Percentiles rank a stretch among this genome's conserved stretches.
These are phyloP conservation scores for Neoarthrinium moseri DNA, from an alignment of 2,329 filamentous ascomycete genomes.

Conservation along the genomic window DNA sequence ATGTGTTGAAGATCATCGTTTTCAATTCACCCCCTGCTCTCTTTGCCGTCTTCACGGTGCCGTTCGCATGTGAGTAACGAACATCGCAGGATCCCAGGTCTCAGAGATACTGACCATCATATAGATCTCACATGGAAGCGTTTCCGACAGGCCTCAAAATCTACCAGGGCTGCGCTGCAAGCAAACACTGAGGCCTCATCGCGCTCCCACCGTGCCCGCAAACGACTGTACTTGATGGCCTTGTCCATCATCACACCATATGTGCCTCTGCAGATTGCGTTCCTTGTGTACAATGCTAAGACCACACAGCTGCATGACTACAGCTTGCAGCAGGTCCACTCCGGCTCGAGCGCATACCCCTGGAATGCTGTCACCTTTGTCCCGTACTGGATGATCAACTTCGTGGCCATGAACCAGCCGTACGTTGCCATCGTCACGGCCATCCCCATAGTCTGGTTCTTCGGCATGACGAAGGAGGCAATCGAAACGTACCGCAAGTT, in stretches of 20 bases:
- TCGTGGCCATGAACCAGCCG: slow-evolving; percentile 40
- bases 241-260: slow-evolving; percentile 51
- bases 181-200: slow-evolving; percentile 37
- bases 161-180: slow-evolving; percentile 37
- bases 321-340: slow-evolving; percentile 41
- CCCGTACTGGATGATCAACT: slow-evolving; percentile 38
- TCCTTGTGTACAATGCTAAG: slow-evolving; percentile 40
- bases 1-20: slow-evolving; percentile 49
- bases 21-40: slow-evolving; percentile 45
- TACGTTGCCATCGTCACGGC: slow-evolving; percentile 49
- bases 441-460: slow-evolving; percentile 51
- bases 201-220: slow-evolving; percentile 46
- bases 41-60: slow-evolving; percentile 41
- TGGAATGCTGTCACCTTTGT: slow-evolving; percentile 49
- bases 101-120: background rate
- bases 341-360: slow-evolving; percentile 32
- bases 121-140: slow-evolving; percentile 42
- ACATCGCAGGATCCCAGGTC: background rate
- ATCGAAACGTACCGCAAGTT: slow-evolving; percentile 45
- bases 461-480: slow-evolving; percentile 55
- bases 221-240: slow-evolving; percentile 56
- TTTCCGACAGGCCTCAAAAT: slow-evolving; percentile 44
- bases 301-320: slow-evolving; percentile 31
- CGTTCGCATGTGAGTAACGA: slow-evolving; percentile 46
- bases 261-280: slow-evolving; percentile 43